Evolutionary conservation across 1,284 basidiomycete species (phyloP).

Genomic region (Cryptococcus deneoformans): DNA sequence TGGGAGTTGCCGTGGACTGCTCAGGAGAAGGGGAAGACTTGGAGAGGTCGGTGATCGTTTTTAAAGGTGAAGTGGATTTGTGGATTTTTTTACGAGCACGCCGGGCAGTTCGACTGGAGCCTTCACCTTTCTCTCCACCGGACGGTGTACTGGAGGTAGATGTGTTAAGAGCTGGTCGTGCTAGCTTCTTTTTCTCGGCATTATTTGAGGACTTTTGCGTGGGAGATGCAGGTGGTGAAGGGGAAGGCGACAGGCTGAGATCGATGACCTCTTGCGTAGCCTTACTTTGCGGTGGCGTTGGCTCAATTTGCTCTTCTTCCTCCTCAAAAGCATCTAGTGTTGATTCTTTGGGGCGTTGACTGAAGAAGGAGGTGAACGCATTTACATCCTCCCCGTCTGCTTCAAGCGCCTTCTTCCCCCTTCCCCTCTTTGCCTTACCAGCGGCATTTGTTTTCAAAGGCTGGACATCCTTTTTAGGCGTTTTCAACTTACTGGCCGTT

Average conservation of each 20-base stretch:
- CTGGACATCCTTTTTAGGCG: conserved; percentile 11
- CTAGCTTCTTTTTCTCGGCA: conserved; percentile 3
- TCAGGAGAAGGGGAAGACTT: not conserved
- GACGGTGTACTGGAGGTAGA: not conserved
- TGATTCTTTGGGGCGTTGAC: not conserved
- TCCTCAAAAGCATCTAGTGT: conserved; percentile 1
- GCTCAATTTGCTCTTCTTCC: conserved; percentile 4
- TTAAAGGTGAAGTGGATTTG: not conserved
- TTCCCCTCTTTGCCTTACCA: not conserved
- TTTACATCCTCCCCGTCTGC: conserved; percentile 8
- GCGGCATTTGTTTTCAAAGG: not conserved
- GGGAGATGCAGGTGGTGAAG: conserved; percentile 4
- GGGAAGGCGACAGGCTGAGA: conserved; percentile 5
- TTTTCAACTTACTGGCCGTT: conserved; percentile 3
- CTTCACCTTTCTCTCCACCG: not conserved
- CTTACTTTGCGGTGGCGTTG: not conserved
- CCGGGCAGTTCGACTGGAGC: not conserved
- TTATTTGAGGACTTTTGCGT: not conserved
- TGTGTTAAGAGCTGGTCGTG: conserved; percentile 2
- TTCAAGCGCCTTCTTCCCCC: conserved; percentile 1
- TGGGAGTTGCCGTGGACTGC: not conserved
- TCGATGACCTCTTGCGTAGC: not conserved
- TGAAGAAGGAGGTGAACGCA: conserved; percentile 18
- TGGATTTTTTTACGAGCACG: not conserved
- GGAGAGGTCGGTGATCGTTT: not conserved